A percentile compares a stretch with the other conserved stretches of the same genome.
These are phyloP conservation scores for Solanum ossicruentum DNA, from an alignment of 257 asterid genomes.

Conservation along the genomic window DNA sequence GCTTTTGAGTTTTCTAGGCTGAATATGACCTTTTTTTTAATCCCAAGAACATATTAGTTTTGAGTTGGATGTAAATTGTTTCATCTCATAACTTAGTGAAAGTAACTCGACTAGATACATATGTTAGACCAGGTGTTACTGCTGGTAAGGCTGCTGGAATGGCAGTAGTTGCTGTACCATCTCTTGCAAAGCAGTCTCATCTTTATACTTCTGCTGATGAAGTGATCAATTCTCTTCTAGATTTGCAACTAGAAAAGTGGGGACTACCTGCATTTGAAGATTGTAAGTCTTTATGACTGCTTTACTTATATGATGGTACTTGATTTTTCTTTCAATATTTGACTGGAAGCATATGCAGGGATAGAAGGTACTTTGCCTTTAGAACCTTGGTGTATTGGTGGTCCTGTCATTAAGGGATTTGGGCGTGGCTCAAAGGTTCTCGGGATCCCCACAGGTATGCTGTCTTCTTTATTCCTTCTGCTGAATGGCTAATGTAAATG, in stretches of 20 bases:
- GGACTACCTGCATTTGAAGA: constrained; percentile 84
- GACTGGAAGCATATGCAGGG: constrained; percentile 41
- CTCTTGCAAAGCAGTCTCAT: constrained; percentile 78
- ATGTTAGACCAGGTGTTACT: constrained; percentile 66
- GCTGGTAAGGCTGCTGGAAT: constrained; percentile 93
- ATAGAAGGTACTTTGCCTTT: constrained; percentile 69
- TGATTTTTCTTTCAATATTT: not conserved
- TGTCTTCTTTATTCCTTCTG: not conserved
- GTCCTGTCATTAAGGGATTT: constrained; percentile 82
- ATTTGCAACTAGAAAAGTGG: constrained; percentile 70
- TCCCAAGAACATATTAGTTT: not conserved
- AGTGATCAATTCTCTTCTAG: constrained; percentile 60
- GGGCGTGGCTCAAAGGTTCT: constrained; percentile 90
- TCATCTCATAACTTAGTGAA: not conserved
- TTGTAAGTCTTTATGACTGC: constrained; percentile 40
- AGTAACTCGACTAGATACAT: not conserved
- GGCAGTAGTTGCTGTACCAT: constrained; percentile 88
- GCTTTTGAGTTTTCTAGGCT: not conserved
- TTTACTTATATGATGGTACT: not conserved
- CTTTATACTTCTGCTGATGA: constrained; percentile 48
- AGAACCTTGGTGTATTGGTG: constrained; percentile 87
- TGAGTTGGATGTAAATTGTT: not conserved
- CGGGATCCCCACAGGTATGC: constrained; percentile 88
- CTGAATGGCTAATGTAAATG: no score
- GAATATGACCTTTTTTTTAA: not conserved